Evolutionary conservation across 1,284 basidiomycete genomes (phyloP).

Genomic region (Melampsora larici-populina): DNA sequence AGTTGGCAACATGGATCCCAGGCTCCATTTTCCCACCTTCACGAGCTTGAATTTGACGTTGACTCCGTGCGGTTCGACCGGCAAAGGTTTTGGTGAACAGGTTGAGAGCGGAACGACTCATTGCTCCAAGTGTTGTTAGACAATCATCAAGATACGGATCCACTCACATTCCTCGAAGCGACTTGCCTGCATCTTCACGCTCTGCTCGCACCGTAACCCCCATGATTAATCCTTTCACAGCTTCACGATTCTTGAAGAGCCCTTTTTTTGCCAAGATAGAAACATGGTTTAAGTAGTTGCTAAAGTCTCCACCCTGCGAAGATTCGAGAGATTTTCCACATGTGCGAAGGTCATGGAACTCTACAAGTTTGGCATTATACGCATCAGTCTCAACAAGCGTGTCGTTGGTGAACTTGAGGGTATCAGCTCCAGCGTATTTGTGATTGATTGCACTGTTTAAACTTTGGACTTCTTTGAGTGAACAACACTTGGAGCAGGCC

Average conservation of each 20-base stretch:
- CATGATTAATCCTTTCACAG: constrained; percentile 14
- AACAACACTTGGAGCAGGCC: neutral
- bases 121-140: constrained; percentile 19
- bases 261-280: neutral
- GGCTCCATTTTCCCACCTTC: constrained; percentile 14
- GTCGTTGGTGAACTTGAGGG: neutral
- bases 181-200: constrained; percentile 12
- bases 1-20: constrained; percentile 9
- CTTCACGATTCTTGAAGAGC: neutral
- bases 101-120: constrained; percentile 10
- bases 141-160: constrained; percentile 4
- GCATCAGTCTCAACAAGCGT: neutral
- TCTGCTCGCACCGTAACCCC: neutral
- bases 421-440: neutral
- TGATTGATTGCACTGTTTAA: constrained; percentile 5
- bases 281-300: neutral
- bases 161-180: constrained; percentile 6
- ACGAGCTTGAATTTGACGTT: neutral
- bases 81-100: constrained; percentile 4
- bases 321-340: constrained; percentile 5
- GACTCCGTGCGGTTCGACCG: neutral
- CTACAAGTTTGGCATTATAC: neutral
- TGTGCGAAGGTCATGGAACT: neutral
- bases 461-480: neutral
- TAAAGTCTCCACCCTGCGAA: neutral